These are phyloP conservation scores for Yarrowia hollandica DNA, from an alignment of 805 yeast genomes.

Conservation along the genomic window DNA sequence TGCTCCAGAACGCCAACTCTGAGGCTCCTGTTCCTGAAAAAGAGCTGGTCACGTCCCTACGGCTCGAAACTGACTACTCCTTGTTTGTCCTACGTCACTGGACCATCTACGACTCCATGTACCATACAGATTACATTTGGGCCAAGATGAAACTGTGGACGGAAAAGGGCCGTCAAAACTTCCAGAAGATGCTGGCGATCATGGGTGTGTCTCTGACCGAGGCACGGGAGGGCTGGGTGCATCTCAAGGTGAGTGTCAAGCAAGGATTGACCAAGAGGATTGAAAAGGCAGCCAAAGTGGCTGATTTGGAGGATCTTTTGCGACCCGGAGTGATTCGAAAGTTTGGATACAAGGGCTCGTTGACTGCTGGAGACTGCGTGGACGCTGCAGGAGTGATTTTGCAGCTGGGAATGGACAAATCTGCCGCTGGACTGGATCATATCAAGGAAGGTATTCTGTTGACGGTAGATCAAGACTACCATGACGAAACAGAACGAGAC, in stretches of 20 bases:
- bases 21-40: slow-evolving; percentile 33
- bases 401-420: slow-evolving; percentile 47
- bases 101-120: slow-evolving; percentile 86
- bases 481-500: slow-evolving; percentile 44
- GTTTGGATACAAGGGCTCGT: slow-evolving; percentile 82
- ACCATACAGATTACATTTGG: slow-evolving; percentile 86
- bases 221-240: slow-evolving; percentile 92
- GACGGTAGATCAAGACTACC: slow-evolving; percentile 33
- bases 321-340: slow-evolving; percentile 84
- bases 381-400: slow-evolving; percentile 83
- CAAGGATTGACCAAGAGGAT: slow-evolving; percentile 69
- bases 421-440: slow-evolving; percentile 12
- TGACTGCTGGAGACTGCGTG: slow-evolving; percentile 90
- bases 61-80: slow-evolving; percentile 79
- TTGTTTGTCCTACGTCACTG: slow-evolving; percentile 87
- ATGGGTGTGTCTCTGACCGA: slow-evolving; percentile 91
- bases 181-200: slow-evolving; percentile 89
- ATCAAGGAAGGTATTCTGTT: slow-evolving; percentile 11
- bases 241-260: slow-evolving; percentile 79
- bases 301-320: slow-evolving; percentile 79
- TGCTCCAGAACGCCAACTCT: slow-evolving; percentile 1
- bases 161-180: slow-evolving; percentile 80
- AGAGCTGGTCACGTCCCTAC: slow-evolving; percentile 45
- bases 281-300: slow-evolving; percentile 64
- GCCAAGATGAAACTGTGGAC: slow-evolving; percentile 87